Base-by-base conservation (phyloP, 257 asterid genomes). In the Phtheirospermum japonicum region DNA sequence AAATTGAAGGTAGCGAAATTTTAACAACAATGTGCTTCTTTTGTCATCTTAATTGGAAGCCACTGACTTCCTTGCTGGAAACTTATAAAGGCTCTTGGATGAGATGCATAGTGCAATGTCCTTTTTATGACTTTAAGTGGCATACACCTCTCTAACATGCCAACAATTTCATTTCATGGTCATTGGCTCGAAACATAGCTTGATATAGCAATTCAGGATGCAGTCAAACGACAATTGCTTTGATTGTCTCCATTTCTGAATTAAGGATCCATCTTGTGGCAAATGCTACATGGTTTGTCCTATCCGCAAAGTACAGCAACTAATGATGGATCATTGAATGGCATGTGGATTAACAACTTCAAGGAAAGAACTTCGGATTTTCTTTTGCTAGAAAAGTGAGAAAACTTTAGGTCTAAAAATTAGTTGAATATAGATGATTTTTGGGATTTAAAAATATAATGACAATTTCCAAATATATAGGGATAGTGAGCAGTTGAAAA, bases 241-340 rank as follows among this genome's bases (percentile, higher is more conserved):
- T 61, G 26, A 23, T 34, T 9, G 16, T 61, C 55, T 14, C 56
- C 23, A 42, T 13, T 55, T 30, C 66, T 61, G 55, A 34, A 61
- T 61, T n/a, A 26, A 61, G 50, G 16, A 61, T 43, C 19, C 45
- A 36, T 23, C 7, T 23, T 26, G 65, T 42, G 55, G 26, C 9
- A 26, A 60, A 23, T 60, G 26, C 5, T 23, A 45, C 12, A 40
- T 23, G 40, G 53, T 60, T 60, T 60, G 39, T 26, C 28, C 23
- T 42, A 14, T 26, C n/a, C 49, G 37, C 40, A 33, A 4, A 19
- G 14, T 37, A 10, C 10, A 19, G 17, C 23, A 18, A 7, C n/a
- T 40, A 60, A 60, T 42, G 53, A 57, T 57, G 48, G 23, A 57
- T 34, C 30, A 33, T 34, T 33, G 42, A 5, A 37, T 58, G 31